Conservation (phyloP, 495 filamentous ascomycete species). For the Aspergillus mulundensis region DNA sequence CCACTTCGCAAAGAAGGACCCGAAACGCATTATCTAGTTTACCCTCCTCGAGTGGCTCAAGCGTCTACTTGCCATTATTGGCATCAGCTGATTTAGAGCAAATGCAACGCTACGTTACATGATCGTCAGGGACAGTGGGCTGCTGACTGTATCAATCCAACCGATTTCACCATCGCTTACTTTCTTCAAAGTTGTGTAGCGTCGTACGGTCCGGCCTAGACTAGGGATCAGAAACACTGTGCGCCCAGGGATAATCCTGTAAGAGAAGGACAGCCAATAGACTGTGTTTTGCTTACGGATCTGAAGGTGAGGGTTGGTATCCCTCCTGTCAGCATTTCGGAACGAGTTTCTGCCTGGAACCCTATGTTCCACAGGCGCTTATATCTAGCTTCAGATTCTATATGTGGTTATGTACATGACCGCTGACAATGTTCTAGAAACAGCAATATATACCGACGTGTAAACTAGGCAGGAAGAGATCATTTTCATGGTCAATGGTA, state of each 20-base stretch:
- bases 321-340: not conserved
- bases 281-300: not conserved
- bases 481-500: constrained; percentile 2
- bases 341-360: not conserved
- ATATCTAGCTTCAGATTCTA: not conserved
- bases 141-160: too few species aligned
- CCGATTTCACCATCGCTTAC: not conserved
- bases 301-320: not conserved
- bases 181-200: not conserved
- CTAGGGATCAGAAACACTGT: too few species aligned
- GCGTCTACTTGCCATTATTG: too few species aligned
- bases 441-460: not conserved
- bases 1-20: not conserved
- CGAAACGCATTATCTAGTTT: not conserved
- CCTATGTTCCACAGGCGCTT: not conserved
- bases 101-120: not conserved
- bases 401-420: not conserved
- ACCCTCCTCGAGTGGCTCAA: too few species aligned
- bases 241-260: not conserved
- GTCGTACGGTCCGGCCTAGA: not conserved
- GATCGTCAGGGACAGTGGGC: not conserved
- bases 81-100: not conserved
- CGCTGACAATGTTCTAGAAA: not conserved
- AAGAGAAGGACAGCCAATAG: not conserved
- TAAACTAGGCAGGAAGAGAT: too few species aligned